Evolutionary conservation across 2,329 filamentous ascomycete genomes (phyloP).

Genomic region (Ophiostoma sp.): DNA sequence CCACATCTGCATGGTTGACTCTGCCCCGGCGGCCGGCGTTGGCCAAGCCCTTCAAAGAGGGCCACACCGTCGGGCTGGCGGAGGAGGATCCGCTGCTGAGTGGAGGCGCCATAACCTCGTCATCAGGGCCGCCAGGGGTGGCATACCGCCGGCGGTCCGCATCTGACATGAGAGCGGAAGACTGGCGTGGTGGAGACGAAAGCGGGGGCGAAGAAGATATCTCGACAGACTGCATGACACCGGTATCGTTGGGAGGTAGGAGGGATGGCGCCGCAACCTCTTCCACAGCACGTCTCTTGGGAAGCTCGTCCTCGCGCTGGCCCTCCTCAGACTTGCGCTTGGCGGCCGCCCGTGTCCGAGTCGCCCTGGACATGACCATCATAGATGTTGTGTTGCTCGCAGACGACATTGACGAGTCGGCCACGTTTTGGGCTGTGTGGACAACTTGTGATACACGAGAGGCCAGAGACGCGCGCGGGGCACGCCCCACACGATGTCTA

Average conservation of each 20-base stretch:
- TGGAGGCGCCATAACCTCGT: conserved; percentile 55
- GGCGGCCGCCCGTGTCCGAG: conserved; percentile 3
- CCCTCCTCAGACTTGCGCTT: conserved; percentile 31
- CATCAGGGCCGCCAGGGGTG: conserved; percentile 41
- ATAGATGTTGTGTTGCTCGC: conserved; percentile 25
- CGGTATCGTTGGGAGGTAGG: neutral
- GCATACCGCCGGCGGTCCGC: conserved; percentile 36
- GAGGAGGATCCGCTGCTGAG: conserved; percentile 52
- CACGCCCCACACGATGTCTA: neutral
- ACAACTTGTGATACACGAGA: neutral
- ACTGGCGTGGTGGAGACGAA: conserved; percentile 29
- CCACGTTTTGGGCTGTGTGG: neutral
- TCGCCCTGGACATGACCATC: conserved; percentile 24
- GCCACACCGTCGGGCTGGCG: conserved; percentile 50
- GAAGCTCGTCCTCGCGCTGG: conserved; percentile 23
- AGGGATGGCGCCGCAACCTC: neutral
- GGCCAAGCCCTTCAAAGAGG: conserved; percentile 53
- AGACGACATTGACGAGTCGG: conserved; percentile 21
- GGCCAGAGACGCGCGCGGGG: neutral
- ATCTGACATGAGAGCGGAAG: conserved; percentile 20
- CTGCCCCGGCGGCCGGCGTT: conserved; percentile 43
- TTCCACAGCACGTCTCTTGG: conserved; percentile 26
- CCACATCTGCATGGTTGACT: conserved; percentile 18
- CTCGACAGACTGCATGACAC: conserved; percentile 33
- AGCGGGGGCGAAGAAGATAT: conserved; percentile 41